Evolutionary conservation across 1,284 basidiomycete genomes (phyloP).

Genomic region (Trichosporon inkin): DNA sequence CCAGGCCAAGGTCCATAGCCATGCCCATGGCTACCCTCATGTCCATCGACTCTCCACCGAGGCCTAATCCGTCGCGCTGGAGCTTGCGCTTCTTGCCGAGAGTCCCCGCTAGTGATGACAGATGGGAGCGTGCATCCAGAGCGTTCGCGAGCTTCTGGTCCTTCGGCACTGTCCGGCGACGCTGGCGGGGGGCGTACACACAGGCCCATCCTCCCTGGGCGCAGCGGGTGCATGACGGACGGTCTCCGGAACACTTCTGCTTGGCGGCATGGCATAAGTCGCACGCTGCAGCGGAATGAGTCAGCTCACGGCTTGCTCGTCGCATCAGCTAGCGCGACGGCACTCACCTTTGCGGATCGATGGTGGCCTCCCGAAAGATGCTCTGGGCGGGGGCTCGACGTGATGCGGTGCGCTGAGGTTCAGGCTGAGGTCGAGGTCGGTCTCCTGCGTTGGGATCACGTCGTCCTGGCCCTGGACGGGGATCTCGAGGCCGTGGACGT

Average conservation of each 20-base stretch:
- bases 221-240: constrained; percentile 47
- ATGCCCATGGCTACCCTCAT: constrained; percentile 48
- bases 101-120: background rate
- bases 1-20: constrained; percentile 46
- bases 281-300: constrained; percentile 35
- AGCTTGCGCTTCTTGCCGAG: constrained; percentile 45
- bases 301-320: background rate
- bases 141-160: constrained; percentile 33
- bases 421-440: constrained; percentile 33
- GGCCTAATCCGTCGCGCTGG: constrained; percentile 28
- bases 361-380: constrained; percentile 35
- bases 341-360: constrained; percentile 44
- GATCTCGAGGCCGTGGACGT: constrained; percentile 24
- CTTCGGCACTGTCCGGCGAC: constrained; percentile 47
- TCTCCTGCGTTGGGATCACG: constrained; percentile 18
- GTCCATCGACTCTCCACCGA: constrained; percentile 37
- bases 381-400: constrained; percentile 9
- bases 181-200: constrained; percentile 47
- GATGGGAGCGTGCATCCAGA: constrained; percentile 18
- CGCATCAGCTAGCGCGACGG: background rate
- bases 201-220: constrained; percentile 46
- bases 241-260: constrained; percentile 50
- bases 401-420: constrained; percentile 20
- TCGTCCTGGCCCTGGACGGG: constrained; percentile 22
- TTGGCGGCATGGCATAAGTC: constrained; percentile 49